phyloP scores from a whole-genome alignment of 306 rosid genomes.

The Crotalaria pallida region DNA sequence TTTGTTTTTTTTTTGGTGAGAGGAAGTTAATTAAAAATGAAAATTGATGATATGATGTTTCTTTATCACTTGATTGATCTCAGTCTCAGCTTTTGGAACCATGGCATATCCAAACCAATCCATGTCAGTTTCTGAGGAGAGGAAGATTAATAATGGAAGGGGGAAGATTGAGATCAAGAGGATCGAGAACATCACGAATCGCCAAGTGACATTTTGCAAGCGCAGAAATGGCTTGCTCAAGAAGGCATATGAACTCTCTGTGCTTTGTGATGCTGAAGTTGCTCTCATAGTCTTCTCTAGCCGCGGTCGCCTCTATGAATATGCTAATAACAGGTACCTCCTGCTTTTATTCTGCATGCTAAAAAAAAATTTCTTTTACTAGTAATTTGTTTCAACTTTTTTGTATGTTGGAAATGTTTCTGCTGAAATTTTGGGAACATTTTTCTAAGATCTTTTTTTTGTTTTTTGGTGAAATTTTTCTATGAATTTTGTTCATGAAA shows the following conservation, averaged over 20 bases:
- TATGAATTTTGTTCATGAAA: not conserved
- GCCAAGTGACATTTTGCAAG: conserved; percentile 49
- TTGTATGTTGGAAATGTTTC: not conserved
- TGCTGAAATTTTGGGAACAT: not conserved
- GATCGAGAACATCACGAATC: conserved; percentile 44
- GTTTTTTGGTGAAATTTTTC: no score
- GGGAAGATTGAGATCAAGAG: conserved; percentile 52
- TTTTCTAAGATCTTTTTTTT: no score
- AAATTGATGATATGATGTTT: conserved; percentile 20
- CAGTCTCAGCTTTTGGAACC: conserved; percentile 33
- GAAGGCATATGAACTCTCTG: conserved; percentile 56
- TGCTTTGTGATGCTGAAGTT: conserved; percentile 91
- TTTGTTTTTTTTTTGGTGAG: not conserved
- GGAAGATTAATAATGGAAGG: conserved; percentile 35
- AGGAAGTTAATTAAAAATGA: not conserved
- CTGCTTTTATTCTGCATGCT: conserved; percentile 5
- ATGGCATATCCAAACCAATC: conserved; percentile 60
- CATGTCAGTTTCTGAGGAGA: conserved; percentile 32
- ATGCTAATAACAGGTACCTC: conserved; percentile 42
- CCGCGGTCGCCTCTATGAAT: conserved; percentile 53
- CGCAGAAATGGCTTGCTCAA: conserved; percentile 47
- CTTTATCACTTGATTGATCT: conserved; percentile 19
- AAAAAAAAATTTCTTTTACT: not conserved
- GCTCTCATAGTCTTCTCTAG: conserved; percentile 44
- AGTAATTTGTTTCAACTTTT: not conserved